Base-by-base conservation (phyloP, 768 basidiomycete species). In the Neoboletus subvelutipes region DNA sequence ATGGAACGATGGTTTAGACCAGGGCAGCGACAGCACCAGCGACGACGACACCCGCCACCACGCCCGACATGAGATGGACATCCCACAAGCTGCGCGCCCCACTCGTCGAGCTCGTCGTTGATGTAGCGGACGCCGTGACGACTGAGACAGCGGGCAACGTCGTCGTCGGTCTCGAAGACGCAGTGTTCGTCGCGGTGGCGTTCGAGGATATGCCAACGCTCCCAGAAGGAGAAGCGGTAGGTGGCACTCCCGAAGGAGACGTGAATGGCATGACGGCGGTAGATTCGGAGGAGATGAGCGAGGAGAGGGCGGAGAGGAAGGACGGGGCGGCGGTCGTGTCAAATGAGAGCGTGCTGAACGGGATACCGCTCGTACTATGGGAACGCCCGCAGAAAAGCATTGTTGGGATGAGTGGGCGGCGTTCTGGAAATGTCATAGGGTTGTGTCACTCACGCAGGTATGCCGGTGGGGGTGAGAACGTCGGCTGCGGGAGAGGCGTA, bases 201-300 rank as follows among this genome's bases (percentile, higher is more conserved):
- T 33, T 2, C 12, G 41, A 18, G 2, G 46, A 24, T 1, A 9
- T 0, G 18, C n/a, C n/a, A n/a, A 1, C n/a, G 20, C 26, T 26
- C 3, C 1, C 33, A 2, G 48, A 18, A 34, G 4, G 10, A 20
- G 22, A 18, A n/a, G 24, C 20, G 20, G 24, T 15, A 9, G 24
- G 22, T 5, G 15, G 12, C 2, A 28, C 4, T 2, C 11, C 8
- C 3, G 52, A 15, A 2, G 46, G 11, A 29, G 46, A 9, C 28
- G 55, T 45, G 17, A n/a, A 48, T 6, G 71, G 62, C 18, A 15
- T 43, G 41, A 69, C 1, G 7, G 52, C 52, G 29, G 55, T 65
- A 20, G 70, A 68, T 22, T 67, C 59, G 26, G 71, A 66, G 34
- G 71, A 68, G 43, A 68, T 59, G 55, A 70, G 57, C 1, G 66